Base-by-base conservation (phyloP, 352 stramenopile species). In the Detonula confervacea region DNA sequence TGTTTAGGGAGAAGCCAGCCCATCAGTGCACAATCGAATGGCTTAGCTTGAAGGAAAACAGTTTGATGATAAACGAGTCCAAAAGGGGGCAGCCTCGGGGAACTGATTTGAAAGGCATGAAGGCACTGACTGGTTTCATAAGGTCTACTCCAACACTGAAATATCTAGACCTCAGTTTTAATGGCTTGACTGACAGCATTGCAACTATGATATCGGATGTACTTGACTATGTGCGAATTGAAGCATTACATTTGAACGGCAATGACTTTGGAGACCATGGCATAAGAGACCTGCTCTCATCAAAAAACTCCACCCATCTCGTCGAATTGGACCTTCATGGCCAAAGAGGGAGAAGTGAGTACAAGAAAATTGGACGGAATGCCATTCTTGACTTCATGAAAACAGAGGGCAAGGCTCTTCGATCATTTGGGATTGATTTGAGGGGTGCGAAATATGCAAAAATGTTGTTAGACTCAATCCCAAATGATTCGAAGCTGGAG, bases 381-480 rank as follows among this genome's bases (percentile, higher is more conserved):
- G 18, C 24, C 14, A 6, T 59, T 33, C 7, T 22, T 59, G 2
- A 30, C 18, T 59, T 59, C 25, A 6, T 59, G 6, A n/a, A 33
- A 14, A 27, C 11, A 16, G 51, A 16, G 20, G 51, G 16, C 14
- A 30, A 16, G 16, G 16, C 20, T 4, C 24, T 59, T 27, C 7
- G 33, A 30, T 12, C 27, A 30, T n/a, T 59, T 24, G 16, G 5
- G 25, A 59, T 24, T 24, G 20, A 33, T 12, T 25, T n/a, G 5
- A 6, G 16, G 3, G 33, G 25, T 59, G 51, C 9, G 2, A 14
- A 27, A 24, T 59, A 7, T 14, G 20, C 51, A 3, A 59, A 59
- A 59, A 33, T 59, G 14, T 33, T 59, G 33, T 5, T 59, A n/a
- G 20, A 59, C 8, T 59, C 51, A 16, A n/a, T 59, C 16, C 20